These are phyloP conservation scores for Mentha longifolia DNA, from an alignment of 257 asterid genomes.

Conservation along the genomic window DNA sequence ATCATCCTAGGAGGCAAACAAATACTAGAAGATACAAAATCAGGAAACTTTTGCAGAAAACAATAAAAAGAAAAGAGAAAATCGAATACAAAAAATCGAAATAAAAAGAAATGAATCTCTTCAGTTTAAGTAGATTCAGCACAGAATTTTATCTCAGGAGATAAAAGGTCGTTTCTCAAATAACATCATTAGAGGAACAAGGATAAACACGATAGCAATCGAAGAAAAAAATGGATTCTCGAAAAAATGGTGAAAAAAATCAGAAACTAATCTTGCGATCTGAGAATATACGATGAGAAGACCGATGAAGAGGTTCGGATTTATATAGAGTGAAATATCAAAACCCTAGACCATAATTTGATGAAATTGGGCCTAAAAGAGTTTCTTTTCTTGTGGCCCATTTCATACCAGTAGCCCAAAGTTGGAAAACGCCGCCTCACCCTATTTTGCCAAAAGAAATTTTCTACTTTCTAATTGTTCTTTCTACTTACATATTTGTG, in stretches of 20 bases:
- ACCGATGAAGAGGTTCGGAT: background rate
- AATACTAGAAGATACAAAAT: background rate
- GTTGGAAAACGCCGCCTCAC: too few species aligned
- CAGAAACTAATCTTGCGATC: background rate
- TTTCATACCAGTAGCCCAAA: too few species aligned
- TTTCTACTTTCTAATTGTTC: too few species aligned
- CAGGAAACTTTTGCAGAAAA: background rate
- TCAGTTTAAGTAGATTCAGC: constrained; percentile 51
- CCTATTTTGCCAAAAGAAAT: too few species aligned
- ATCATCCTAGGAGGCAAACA: constrained; percentile 53
- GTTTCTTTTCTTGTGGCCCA: background rate
- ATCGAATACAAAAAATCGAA: background rate
- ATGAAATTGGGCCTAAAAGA: constrained; percentile 18
- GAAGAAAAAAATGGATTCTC: background rate
- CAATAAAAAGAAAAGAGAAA: background rate
- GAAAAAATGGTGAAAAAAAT: too few species aligned
- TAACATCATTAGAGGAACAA: constrained; percentile 33
- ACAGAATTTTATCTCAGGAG: constrained; percentile 39
- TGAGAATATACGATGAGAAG: background rate
- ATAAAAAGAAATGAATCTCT: constrained; percentile 17
- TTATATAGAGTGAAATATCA: background rate
- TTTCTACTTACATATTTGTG: too few species aligned
- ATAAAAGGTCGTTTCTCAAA: constrained; percentile 38
- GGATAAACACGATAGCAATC: background rate
- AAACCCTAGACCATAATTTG: constrained; percentile 35